Base-by-base conservation (phyloP, 2,329 filamentous ascomycete genomes). In the Paramyrothecium sp. region DNA sequence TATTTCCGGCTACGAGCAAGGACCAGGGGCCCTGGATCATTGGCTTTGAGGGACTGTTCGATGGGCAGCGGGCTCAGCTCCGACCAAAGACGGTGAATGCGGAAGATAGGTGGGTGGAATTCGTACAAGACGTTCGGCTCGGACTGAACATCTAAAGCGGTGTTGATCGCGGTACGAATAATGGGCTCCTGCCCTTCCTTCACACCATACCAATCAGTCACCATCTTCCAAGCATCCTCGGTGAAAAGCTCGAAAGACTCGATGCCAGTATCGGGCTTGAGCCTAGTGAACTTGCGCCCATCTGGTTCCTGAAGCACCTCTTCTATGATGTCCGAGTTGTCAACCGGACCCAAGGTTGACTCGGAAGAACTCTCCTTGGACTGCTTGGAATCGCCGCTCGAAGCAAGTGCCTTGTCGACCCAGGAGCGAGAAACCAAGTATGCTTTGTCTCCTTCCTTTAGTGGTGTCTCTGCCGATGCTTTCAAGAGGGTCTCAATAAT, bases 301-400 rank as follows among this genome's bases (percentile, higher is more conserved):
- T 71, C 70, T 11, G 78, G 74, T 58, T 86, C 81, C 53, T 72
- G 73, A 56, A 87, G 76, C 38, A 81, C 79, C 60, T 87, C 81
- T 58, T 87, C 78, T 54, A 93, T 86, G 59, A 97, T 87, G 68
- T 93, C 89, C 0, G 89, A 87, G 69, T 97, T 97, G 77, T 97
- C 92, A 33, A 98, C 84, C 0, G 91, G 90, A 1, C 92, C 92
- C 56, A 95, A 82, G 8, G 76, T 65, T 4, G 85, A 82, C 57
- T 88, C 82, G 12, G 79, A 69, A n/a, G 80, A 75, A 60, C 90
- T 89, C 59, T 84, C 81, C 60, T 81, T 79, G 20, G 79, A 80
- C 54, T 81, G 74, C 57, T 83, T 81, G 17, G 78, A 72, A n/a
- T 85, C 82, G 10, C 83, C 80, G 52, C 84, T 84, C 56, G 90